Percentiles rank a stretch among this genome's conserved stretches.
Conservation (phyloP, 2,329 filamentous ascomycete species). For the Aschersonia sp. region DNA sequence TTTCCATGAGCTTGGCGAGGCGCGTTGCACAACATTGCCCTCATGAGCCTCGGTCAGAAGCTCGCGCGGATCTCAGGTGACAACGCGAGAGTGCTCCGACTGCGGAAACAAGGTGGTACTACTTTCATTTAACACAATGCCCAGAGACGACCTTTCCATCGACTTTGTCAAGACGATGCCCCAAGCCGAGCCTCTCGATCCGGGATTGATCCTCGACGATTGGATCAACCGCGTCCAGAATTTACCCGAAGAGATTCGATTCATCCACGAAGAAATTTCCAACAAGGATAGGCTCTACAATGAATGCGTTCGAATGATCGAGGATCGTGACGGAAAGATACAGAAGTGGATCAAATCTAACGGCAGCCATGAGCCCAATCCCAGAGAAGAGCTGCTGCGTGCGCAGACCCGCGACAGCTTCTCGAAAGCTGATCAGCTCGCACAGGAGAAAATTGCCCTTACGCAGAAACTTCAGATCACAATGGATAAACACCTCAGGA, state of each 20-base stretch:
- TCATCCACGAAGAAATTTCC: constrained; percentile 70
- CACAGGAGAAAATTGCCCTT: constrained; percentile 61
- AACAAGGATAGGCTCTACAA: constrained; percentile 64
- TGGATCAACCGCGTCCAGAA: constrained; percentile 65
- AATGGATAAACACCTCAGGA: constrained; percentile 48
- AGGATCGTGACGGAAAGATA: constrained; percentile 57
- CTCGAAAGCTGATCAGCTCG: constrained; percentile 52
- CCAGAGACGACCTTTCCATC: constrained; percentile 60
- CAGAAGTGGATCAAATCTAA: constrained; percentile 73
- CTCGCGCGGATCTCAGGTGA: too few relatives aligned
- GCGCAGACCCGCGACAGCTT: constrained; percentile 55
- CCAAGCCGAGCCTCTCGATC: constrained; percentile 45
- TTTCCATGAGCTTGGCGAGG: too few relatives aligned
- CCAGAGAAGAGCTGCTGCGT: constrained; percentile 57
- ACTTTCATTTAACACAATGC: constrained; percentile 46
- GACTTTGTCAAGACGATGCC: constrained; percentile 56
- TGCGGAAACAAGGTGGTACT: too few relatives aligned
- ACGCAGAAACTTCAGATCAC: constrained; percentile 47
- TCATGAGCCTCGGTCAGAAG: too few relatives aligned
- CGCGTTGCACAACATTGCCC: too few relatives aligned
- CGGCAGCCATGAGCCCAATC: constrained; percentile 58
- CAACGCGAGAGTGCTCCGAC: too few relatives aligned
- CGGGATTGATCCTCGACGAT: constrained; percentile 61
- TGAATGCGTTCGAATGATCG: constrained; percentile 54
- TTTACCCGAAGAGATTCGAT: constrained; percentile 67